These are phyloP conservation scores for Durusdinium trenchii DNA, from an alignment of 73 alveolate species.

Conservation along the genomic window DNA sequence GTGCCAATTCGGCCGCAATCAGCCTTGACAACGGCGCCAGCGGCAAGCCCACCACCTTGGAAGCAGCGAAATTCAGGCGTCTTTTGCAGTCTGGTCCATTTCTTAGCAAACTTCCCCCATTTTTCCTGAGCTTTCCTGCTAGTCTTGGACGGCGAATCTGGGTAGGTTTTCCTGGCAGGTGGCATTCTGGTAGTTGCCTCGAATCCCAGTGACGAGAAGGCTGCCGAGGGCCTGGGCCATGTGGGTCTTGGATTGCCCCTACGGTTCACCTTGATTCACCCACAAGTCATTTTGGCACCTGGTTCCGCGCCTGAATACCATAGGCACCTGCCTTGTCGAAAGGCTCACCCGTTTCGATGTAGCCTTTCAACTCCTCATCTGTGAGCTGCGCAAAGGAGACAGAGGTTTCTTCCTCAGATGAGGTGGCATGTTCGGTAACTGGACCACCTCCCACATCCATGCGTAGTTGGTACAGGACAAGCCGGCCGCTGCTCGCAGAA, in stretches of 20 bases:
- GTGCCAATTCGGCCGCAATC: slow-evolving; percentile 20
- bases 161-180: background rate
- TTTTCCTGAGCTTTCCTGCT: background rate
- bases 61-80: too few relatives aligned
- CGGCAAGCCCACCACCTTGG: slow-evolving; percentile 68
- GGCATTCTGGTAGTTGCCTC: slow-evolving; percentile 68
- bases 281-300: background rate
- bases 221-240: slow-evolving; percentile 67
- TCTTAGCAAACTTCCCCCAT: background rate
- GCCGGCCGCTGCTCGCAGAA: too few relatives aligned
- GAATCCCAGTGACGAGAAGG: slow-evolving; percentile 56
- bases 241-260: background rate
- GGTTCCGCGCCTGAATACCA: slow-evolving; percentile 48
- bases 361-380: slow-evolving; percentile 52
- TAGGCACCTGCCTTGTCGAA: slow-evolving; percentile 83
- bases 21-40: slow-evolving; percentile 43
- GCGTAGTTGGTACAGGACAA: too few relatives aligned
- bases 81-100: background rate
- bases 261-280: too few relatives aligned
- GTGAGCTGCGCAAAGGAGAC: slow-evolving; percentile 32
- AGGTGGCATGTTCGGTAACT: too few relatives aligned
- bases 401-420: slow-evolving; percentile 27
- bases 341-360: slow-evolving; percentile 78
- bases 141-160: background rate
- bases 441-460: too few relatives aligned